These are phyloP conservation scores for Blumeria hordei DNA, from an alignment of 2,329 filamentous ascomycete genomes.

Conservation along the genomic window DNA sequence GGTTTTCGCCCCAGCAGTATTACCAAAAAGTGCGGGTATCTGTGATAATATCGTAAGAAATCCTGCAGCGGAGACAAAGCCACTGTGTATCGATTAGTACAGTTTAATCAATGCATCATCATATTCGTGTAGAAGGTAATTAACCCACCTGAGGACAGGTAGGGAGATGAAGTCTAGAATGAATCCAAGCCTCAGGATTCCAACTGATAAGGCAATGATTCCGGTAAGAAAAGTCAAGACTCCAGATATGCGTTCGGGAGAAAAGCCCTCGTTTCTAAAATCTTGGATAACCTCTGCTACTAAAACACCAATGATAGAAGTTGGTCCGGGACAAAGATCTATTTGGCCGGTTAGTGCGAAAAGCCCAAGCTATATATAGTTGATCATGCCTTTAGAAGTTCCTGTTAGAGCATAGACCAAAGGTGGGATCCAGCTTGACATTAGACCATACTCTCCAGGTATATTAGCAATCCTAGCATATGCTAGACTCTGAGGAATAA, in stretches of 20 bases:
- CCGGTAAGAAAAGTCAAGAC: conserved; percentile 35
- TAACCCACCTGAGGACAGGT: conserved; percentile 25
- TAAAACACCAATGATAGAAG: conserved; percentile 38
- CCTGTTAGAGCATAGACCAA: conserved; percentile 33
- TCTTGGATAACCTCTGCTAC: conserved; percentile 36
- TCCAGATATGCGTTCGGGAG: conserved; percentile 24
- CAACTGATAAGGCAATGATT: conserved; percentile 32
- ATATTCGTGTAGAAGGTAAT: background rate
- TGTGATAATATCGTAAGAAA: conserved; percentile 41
- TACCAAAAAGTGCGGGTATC: conserved; percentile 18
- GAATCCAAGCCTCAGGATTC: conserved; percentile 37
- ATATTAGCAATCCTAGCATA: conserved; percentile 39
- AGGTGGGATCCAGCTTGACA: conserved; percentile 33
- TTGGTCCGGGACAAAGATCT: conserved; percentile 21
- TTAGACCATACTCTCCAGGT: conserved; percentile 33
- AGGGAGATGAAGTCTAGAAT: conserved; percentile 41
- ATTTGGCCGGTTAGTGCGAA: conserved; percentile 7
- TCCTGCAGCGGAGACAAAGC: conserved; percentile 41
- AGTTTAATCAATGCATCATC: too few relatives aligned
- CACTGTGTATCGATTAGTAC: conserved; percentile 9
- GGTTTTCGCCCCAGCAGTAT: conserved; percentile 23
- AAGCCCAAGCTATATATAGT: background rate
- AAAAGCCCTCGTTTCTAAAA: conserved; percentile 23
- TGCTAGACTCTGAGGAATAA: conserved; percentile 34
- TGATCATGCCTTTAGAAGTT: conserved; percentile 28